Evolutionary conservation across 352 stramenopile species (phyloP), one percentile per base, ranked within the genome.

Genomic region (Phytopythium litorale): DNA sequence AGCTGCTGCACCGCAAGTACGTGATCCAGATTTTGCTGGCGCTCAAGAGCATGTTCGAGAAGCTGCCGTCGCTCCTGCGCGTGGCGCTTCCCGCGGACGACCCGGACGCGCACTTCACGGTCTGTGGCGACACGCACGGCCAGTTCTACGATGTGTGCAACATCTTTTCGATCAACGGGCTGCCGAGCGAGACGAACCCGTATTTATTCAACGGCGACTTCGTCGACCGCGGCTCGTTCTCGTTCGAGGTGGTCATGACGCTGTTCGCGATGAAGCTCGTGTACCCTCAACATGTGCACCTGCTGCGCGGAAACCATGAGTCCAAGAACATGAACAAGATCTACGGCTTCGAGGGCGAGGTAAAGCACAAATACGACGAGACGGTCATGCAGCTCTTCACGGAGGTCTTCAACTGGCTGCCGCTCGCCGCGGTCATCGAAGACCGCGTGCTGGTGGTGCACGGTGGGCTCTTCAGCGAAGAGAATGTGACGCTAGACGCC

Each of bases 321-420:
- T 99, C 94, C 33, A 98, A 98, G 78, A 99, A 99, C 76, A 99
- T 99, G 97, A 99, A 99, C 84, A 98, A 99, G 71, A 99, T 99
- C 56, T 99, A 99, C 74, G 98, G 98, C 23, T 99, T 99, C 69
- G 97, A 99, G 64, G 97, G 97, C 37, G 98, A 99, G 76, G 96
- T 99, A 54, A 99, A 98, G 78, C 93, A 98, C 79, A 99, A 99
- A 76, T 99, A 99, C 79, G 97, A 99, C 74, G 90, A 98, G 48
- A 97, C 92, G n/a, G 97, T 99, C 45, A 99, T 99, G 89, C 78
- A 94, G 49, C 84, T 99, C 37, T 99, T 99, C 82, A 94, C 97
- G n/a, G 97, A 99, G 71, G 93, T 99, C 21, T 99, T 99, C 77
- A 97, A 97, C 72, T 92, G 88, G 75, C 76, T 99, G 46, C 98